A percentile compares a stretch with the other conserved stretches of the same genome.
phyloP scores from a whole-genome alignment of 2,329 filamentous ascomycete genomes.

The Tolypocladium capitatum region DNA sequence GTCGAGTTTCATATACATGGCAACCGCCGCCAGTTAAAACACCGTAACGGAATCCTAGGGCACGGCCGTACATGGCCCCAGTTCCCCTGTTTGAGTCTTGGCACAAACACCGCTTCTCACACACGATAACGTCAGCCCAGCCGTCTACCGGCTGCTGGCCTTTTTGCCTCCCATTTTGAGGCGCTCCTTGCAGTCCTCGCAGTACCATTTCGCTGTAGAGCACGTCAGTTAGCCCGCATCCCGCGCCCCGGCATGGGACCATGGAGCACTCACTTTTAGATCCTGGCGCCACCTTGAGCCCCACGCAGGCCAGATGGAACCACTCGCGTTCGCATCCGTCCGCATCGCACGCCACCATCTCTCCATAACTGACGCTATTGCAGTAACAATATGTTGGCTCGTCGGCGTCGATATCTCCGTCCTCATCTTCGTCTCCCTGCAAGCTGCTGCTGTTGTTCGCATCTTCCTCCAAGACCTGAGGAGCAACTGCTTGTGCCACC shows the following conservation, averaged over 20 bases:
- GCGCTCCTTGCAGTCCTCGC: slow-evolving; percentile 61
- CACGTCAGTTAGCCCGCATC: neutral
- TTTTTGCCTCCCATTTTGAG: slow-evolving; percentile 44
- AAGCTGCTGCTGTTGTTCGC: slow-evolving; percentile 30
- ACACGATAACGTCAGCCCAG: neutral
- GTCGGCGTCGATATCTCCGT: slow-evolving; percentile 52
- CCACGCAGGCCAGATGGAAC: slow-evolving; percentile 76
- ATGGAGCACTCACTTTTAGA: slow-evolving; percentile 48
- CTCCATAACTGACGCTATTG: slow-evolving; percentile 66
- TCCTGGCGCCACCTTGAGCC: slow-evolving; percentile 64
- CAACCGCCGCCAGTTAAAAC: neutral
- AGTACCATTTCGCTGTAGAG: slow-evolving; percentile 62
- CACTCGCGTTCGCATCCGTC: slow-evolving; percentile 62
- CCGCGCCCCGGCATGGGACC: neutral
- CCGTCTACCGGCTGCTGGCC: slow-evolving; percentile 28
- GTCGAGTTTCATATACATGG: neutral
- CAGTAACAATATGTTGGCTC: slow-evolving; percentile 72
- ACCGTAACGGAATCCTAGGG: neutral
- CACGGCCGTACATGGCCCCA: neutral
- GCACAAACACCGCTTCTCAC: neutral
- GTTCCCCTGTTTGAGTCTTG: neutral
- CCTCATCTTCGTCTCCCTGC: slow-evolving; percentile 22
- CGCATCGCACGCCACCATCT: slow-evolving; percentile 73
- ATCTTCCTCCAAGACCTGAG: slow-evolving; percentile 16
- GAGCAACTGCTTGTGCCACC: slow-evolving; percentile 23